Base-by-base conservation (phyloP, 2,329 filamentous ascomycete genomes). In the Epichloe baconii region DNA sequence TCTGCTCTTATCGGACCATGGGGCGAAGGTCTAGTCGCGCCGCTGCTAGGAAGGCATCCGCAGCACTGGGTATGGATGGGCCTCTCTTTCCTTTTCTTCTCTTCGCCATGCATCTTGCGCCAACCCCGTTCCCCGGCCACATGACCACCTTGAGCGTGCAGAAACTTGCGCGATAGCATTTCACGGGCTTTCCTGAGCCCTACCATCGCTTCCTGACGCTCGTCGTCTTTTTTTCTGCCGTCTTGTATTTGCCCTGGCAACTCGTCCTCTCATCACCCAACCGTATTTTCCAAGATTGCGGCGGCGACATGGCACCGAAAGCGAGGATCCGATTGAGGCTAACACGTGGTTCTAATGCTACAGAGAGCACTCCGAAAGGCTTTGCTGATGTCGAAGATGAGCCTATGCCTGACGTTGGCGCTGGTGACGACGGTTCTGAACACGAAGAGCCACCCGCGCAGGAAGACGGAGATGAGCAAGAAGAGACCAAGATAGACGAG, bases 11-110 rank as follows among this genome's bases (percentile, higher is more conserved):
- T 42, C 14, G 41, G 34, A 44, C 31, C 37, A 54, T 54, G 52
- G 71, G 72, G 55, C 71, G 71, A 64, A 68, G 74, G 62, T 75
- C 74, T 56, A 74, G 74, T 55, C 72, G 74, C 65, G 73, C 74
- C 57, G 74, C 74, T 55, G 74, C 74, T 44, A 76, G 73, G 65
- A 73, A 72, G 62, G 74, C 74, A 54, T 72, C 74, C 54, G 74
- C 73, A 56, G 74, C 74, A 56, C 65, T 77, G 58, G 74, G 74
- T 77, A 68, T 62, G 73, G 67, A 68, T 63, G 73, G 67, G 51
- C 47, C 23, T 37, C 52, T 47, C 6, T 26, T 36, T 45, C 42
- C 38, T 34, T 52, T 53, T 19, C 45, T 52, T 37, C 11, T 19
- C 26, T 36, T 41, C 26, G 47, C 7, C 17, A 23, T 35, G 17